A percentile compares a stretch with the other conserved stretches of the same genome.
phyloP scores from a whole-genome alignment of 2,329 filamentous ascomycete genomes.

The Epichloe scottii region DNA sequence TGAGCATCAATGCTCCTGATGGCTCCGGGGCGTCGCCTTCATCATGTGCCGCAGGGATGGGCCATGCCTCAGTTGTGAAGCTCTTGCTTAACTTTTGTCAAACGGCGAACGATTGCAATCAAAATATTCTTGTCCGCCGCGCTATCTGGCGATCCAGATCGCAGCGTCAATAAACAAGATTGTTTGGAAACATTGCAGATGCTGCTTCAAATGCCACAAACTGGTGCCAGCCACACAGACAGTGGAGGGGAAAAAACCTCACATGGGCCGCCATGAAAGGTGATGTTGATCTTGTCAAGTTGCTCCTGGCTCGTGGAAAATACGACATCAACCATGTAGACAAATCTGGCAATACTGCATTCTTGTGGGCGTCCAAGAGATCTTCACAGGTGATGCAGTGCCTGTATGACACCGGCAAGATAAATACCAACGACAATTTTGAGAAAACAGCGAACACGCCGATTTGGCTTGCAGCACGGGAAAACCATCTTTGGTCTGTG shows the following conservation, averaged over 20 bases:
- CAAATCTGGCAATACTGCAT: background rate
- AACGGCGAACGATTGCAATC: background rate
- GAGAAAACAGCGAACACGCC: background rate
- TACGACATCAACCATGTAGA: background rate
- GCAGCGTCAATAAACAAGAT: background rate
- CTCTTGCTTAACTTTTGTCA: background rate
- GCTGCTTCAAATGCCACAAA: background rate
- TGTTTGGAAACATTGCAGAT: background rate
- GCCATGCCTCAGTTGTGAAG: background rate
- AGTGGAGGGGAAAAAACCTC: background rate
- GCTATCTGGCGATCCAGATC: background rate
- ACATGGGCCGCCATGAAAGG: background rate
- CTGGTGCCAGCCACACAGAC: background rate
- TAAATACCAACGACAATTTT: background rate
- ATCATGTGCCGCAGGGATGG: background rate
- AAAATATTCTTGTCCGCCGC: background rate
- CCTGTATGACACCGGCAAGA: background rate
- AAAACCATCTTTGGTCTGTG: background rate
- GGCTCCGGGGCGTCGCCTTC: too few species aligned
- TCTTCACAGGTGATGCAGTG: background rate
- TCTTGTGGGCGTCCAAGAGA: background rate
- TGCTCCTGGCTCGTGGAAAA: background rate
- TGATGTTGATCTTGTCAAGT: background rate
- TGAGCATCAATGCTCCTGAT: too few species aligned
- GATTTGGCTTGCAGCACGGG: background rate